Evolutionary conservation across 164 flowering plant species (phyloP), one percentile per base, ranked within the genome.

Genomic region (Taxillus chinensis): DNA sequence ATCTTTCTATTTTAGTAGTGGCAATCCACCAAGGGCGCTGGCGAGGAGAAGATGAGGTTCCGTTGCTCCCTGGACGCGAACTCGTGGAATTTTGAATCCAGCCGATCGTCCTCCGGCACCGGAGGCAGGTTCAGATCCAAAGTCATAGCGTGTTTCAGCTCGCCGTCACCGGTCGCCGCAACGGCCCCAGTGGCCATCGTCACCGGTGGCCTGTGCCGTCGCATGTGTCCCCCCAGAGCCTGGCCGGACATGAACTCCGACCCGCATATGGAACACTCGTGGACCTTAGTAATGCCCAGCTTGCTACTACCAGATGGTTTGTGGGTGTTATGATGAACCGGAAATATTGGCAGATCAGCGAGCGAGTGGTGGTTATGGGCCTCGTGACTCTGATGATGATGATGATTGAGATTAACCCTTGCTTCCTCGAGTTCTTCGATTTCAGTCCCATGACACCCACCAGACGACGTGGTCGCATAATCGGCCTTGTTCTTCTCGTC

Each of bases 151-250:
- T 59, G 75, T 61, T 71, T 76, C 45, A 43, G 5, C 8, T 43
- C 45, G 6, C 5, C 6, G 8, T 5, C 45, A 43, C 6, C 5
- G 45, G 45, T n/a, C 8, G 5, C 45, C 8, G 5, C 45, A 43
- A 43, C 8, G 45, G 6, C 8, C 45, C 45, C 8, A 8, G 6
- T 8, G 45, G 3, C n/a, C n/a, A 38, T 55, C 56, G 9, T 17
- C 17, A 3, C 45, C n/a, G n/a, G n/a, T n/a, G n/a, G n/a, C 53
- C 86, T 68, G 60, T 83, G 88, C 59, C 86, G 66, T 61, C 86
- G 72, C 88, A 83, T 83, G 60, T 83, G 88, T 15, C 88, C 88
- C 2, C 89, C 89, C 37, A 84, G 67, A 15, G 89, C 86, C 58
- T 84, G 89, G 0, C 89, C 89, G 7, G 89, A 84, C 8, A 75